Percentiles rank a stretch among this genome's conserved stretches.
Conservation (phyloP, 148 eudicot genomes). For the Limonium bicolor region DNA sequence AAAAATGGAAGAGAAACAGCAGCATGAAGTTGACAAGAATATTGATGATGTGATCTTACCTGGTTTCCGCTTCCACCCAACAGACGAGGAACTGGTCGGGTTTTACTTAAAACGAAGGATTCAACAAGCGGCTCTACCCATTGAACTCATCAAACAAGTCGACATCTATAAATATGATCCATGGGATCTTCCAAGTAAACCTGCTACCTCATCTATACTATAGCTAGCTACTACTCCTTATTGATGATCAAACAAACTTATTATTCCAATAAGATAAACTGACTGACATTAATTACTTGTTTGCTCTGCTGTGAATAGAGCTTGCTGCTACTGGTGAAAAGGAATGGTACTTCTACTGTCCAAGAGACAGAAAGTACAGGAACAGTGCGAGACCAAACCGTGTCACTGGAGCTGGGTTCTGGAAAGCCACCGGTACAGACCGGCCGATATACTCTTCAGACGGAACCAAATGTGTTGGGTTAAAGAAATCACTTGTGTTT, state of each 20-base stretch:
- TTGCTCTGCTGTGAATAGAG: conserved; percentile 14
- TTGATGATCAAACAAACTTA: background rate
- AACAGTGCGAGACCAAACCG: conserved; percentile 61
- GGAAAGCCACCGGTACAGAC: conserved; percentile 76
- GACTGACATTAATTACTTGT: background rate
- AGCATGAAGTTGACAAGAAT: conserved; percentile 18
- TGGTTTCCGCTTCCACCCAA: conserved; percentile 65
- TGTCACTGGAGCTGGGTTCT: conserved; percentile 54
- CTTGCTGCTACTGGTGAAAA: conserved; percentile 45
- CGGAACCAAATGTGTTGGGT: conserved; percentile 42
- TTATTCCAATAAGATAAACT: background rate
- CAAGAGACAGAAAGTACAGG: conserved; percentile 58
- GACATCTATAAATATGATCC: conserved; percentile 63
- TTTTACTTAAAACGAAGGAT: conserved; percentile 49
- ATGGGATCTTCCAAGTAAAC: conserved; percentile 77
- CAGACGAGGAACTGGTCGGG: conserved; percentile 60
- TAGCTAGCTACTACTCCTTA: background rate
- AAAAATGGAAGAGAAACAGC: conserved; percentile 28
- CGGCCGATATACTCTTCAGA: conserved; percentile 53
- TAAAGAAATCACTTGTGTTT: conserved; percentile 45
- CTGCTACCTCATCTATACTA: background rate
- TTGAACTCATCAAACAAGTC: conserved; percentile 58
- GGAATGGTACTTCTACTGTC: conserved; percentile 73
- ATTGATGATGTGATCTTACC: conserved; percentile 40
- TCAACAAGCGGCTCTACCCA: conserved; percentile 30